A percentile compares a stretch with the other conserved stretches of the same genome.
Evolutionary conservation across 805 yeast genomes (phyloP).

Genomic region (Huiozyma sinensis): DNA sequence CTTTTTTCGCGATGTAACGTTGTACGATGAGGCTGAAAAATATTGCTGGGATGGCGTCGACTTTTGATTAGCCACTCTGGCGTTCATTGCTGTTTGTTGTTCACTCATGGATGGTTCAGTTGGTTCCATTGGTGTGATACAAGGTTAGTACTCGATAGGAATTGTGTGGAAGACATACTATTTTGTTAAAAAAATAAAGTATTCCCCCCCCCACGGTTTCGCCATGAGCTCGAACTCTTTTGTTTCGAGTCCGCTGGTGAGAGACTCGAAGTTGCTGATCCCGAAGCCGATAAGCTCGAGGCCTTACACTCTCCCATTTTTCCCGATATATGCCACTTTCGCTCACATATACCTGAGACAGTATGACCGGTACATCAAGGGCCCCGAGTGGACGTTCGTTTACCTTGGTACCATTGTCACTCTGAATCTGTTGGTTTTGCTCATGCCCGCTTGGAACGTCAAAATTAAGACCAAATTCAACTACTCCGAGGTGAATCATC

Average conservation of each 20-base stretch:
- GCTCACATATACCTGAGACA: slow-evolving; percentile 50
- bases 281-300: slow-evolving; percentile 50
- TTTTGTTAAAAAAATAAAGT: no score
- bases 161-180: no score
- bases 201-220: no score
- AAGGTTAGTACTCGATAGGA: no score
- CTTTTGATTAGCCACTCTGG: no score
- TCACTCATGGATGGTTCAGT: no score
- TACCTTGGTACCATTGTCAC: slow-evolving; percentile 66
- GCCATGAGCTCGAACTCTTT: slow-evolving; percentile 16
- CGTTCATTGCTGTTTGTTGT: no score
- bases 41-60: no score
- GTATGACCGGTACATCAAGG: slow-evolving; percentile 75
- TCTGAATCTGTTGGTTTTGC: slow-evolving; percentile 63
- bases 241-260: slow-evolving; percentile 65
- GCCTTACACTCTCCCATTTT: slow-evolving; percentile 78
- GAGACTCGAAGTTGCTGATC: slow-evolving; percentile 61
- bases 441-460: slow-evolving; percentile 92
- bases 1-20: no score
- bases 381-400: slow-evolving; percentile 94
- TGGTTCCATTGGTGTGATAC: no score
- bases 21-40: no score
- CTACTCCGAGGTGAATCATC: slow-evolving; percentile 40
- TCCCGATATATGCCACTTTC: slow-evolving; percentile 66
- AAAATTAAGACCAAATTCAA: slow-evolving; percentile 60